These are phyloP conservation scores for Athelia sp. DNA, from an alignment of 1,284 basidiomycete species.

Conservation along the genomic window DNA sequence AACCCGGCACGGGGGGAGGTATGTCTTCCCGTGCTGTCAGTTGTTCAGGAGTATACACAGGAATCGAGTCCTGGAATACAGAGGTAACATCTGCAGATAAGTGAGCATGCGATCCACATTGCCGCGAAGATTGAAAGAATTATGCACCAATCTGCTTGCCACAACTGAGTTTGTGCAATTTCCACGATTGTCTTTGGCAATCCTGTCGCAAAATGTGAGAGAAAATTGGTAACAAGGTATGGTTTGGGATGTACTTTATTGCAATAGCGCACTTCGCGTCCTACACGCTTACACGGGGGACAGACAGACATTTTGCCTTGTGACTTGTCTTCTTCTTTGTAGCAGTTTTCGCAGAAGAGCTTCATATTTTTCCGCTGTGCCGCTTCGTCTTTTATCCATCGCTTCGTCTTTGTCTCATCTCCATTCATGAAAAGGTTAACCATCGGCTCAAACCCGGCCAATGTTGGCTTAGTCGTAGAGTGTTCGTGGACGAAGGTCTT, in stretches of 20 bases:
- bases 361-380: conserved; percentile 11
- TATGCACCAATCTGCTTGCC: conserved; percentile 9
- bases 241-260: not conserved
- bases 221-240: not conserved
- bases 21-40: not conserved
- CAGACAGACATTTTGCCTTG: conserved; percentile 13
- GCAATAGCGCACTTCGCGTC: conserved; percentile 13
- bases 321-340: conserved; percentile 11
- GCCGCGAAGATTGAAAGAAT: not conserved
- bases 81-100: not conserved
- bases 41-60: not conserved
- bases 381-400: conserved; percentile 9
- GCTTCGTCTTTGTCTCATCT: conserved; percentile 1
- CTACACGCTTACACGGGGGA: conserved; percentile 8
- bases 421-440: not conserved
- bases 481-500: conserved; percentile 9
- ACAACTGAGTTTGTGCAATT: conserved; percentile 6
- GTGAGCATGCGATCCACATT: not conserved
- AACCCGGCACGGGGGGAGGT: not conserved
- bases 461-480: conserved; percentile 9
- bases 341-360: conserved; percentile 12
- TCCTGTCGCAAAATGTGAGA: not conserved
- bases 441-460: conserved; percentile 2
- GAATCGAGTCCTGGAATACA: not conserved
- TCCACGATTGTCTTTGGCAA: conserved; percentile 9